Evolutionary conservation across 441 rosid species (phyloP), one percentile per base, ranked within the genome.

Genomic region (Manihot esculenta): DNA sequence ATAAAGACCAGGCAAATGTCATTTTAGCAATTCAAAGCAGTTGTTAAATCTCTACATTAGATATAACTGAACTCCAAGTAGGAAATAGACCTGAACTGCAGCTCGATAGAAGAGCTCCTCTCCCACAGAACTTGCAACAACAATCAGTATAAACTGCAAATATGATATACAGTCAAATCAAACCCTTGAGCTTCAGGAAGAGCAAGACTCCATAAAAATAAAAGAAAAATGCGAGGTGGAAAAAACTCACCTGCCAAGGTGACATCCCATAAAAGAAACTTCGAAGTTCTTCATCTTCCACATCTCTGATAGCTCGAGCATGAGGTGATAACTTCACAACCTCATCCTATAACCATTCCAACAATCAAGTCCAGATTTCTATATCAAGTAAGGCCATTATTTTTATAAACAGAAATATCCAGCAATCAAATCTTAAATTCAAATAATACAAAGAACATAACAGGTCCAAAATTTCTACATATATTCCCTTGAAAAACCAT

Each of bases 201-300:
- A 66, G n/a, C 11, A 27, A 66, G 13, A 21, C 30, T 21, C 18
- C 33, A 27, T 10, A 44, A 65, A 38, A 49, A 3, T 59, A 9
- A 18, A 74, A 58, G 23, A 7, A 68, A 47, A 54, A 54, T 51
- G 71, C 41, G 45, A 44, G 63, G 24, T 24, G 1, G 0, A 47
- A 51, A 42, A 62, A 42, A 23, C 47, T 68, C 68, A 90, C 99
- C 97, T 94, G 99, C 94, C 94, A 92, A 66, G 96, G 94, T 20
- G 99, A 89, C 99, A 94, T 94, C 74, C 99, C 99, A 81, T 90
- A 84, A 42, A 90, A 94, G 86, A 94, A 94, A 73, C 89, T 87
- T 66, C 99, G 78, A 26, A 94, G 89, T 81, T 92, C 99, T 73
- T 92, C 97, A 75, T 94, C 97, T 86, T 94, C 99, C 30, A 94